Evolutionary conservation across 352 stramenopile genomes (phyloP), one percentile per base, ranked within the genome.

Genomic region (Globisporangium uncinulatum): DNA sequence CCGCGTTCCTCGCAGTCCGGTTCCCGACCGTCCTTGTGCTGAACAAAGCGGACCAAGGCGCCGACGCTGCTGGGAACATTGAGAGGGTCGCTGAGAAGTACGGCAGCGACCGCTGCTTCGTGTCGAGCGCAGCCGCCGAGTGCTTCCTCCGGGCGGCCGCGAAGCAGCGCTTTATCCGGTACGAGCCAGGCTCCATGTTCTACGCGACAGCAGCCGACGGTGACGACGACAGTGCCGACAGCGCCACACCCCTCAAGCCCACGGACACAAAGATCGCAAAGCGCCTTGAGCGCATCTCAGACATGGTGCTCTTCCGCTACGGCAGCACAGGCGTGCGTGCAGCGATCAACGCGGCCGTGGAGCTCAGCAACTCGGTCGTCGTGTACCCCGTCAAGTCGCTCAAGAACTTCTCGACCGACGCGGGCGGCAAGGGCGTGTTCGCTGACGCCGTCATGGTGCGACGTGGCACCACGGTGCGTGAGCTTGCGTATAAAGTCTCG

Each of bases 251-350:
- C 15, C 67, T 96, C 37, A 85, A 89, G 56, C 71, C 76, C 6
- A 65, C 87, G 8, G 76, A 94, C 31, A 85, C 84, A 43, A 95
- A 94, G 56, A 87, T 95, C 43, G 49, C 63, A 39, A 88, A 82
- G 62, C 82, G 87, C 8, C 66, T 96, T 13, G 84, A 94, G 48
- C 83, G 86, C 54, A 93, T 95, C 56, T 90, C 83, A 0, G 87
- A 96, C 58, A 94, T 96, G 83, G 87, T 96, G 55, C 67, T 96
- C 19, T 96, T 95, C 58, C 82, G 87, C n/a, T 94, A 89, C 56
- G 83, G 85, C 24, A 92, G 83, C 55, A 85, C 87, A 8, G 87
- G 86, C 24, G 87, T 96, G 50, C 84, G 83, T 42, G 78, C 74
- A 11, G 86, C 86, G n/a, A 92, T 96, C 61, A 91, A 95, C 51